Base-by-base conservation (phyloP, 495 filamentous ascomycete genomes). In the Viridothelium virens region DNA sequence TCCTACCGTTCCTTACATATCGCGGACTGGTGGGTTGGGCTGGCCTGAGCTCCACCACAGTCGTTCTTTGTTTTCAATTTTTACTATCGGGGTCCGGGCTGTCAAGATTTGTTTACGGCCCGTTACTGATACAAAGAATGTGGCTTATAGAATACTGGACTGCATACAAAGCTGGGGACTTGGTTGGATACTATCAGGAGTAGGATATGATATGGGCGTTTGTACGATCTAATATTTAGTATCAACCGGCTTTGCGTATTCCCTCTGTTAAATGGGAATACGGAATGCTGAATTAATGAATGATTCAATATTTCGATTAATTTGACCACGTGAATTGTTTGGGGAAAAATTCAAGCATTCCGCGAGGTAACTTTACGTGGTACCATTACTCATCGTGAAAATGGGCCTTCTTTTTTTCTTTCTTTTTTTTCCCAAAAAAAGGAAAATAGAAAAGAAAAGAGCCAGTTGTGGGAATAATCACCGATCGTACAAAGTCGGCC, bases 191-290 rank as follows among this genome's bases (percentile, higher is more conserved):
- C 11, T 5, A 53, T 18, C 18, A 33, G 53, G 31, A 34, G 11
- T 10, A 31, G 31, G 36, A 59, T 14, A 59, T 59, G 53, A 31
- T 10, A 7, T 5, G 33, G 53, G 53, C 48, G 48, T 53, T 18
- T 59, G 53, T 36, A 36, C 18, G 36, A 34, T 59, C 18, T 59
- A 59, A 59, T 59, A 7, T 59, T 59, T 59, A 59, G 53, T 59
- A 59, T 34, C 53, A 34, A 59, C 31, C 7, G 53, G 11, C 18
- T 31, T 36, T 33, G 18, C 18, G 53, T 18, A 31, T 59, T 14
- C 25, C 31, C 31, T 34, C 3, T 34, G 33, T 36, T 36, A 31
- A 11, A 33, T 9, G 53, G 31, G 53, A 14, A 34, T 59, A 18
- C 25, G 53, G 18, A 34, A 31, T 3, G 53, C n/a, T 2, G 3